Conservation (phyloP, 2,329 filamentous ascomycete genomes). For the Nothophaeocryptopus gaeumannii region DNA sequence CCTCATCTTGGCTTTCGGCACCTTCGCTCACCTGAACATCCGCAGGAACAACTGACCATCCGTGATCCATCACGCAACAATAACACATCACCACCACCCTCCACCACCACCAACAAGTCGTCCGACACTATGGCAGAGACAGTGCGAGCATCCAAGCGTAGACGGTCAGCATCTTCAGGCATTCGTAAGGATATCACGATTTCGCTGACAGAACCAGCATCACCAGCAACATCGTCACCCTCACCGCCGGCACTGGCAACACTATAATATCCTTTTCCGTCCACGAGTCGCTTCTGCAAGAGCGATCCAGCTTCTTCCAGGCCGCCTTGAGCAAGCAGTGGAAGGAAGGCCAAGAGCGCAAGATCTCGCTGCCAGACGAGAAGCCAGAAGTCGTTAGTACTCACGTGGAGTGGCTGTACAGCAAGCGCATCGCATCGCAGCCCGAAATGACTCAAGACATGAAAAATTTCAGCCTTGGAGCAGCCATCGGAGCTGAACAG, state of each 20-base stretch:
- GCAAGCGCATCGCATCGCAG: background rate
- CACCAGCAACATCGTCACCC: background rate
- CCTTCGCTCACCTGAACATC: too few species aligned
- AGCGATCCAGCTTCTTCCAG: slow-evolving; percentile 1
- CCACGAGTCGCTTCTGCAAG: slow-evolving; percentile 2
- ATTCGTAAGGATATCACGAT: too few species aligned
- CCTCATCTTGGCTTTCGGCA: too few species aligned
- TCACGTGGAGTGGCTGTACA: slow-evolving; percentile 5
- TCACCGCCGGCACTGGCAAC: background rate
- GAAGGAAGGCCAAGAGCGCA: slow-evolving; percentile 5
- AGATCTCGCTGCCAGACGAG: slow-evolving; percentile 3
- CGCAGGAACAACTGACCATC: too few species aligned
- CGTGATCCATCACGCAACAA: too few species aligned
- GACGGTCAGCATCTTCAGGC: too few species aligned
- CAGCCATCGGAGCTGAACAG: background rate
- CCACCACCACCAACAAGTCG: too few species aligned
- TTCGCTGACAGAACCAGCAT: background rate
- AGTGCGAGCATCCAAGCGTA: too few species aligned
- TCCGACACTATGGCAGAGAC: too few species aligned
- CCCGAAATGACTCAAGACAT: background rate
- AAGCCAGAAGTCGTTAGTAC: background rate
- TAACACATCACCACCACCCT: too few species aligned
- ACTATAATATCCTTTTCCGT: background rate
- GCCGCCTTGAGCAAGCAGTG: slow-evolving; percentile 2
- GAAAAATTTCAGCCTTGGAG: background rate